Percentiles rank a stretch among this genome's conserved stretches.
Evolutionary conservation across 78 protist genomes (phyloP).

Genomic region (Dictyostelium citrinum): DNA sequence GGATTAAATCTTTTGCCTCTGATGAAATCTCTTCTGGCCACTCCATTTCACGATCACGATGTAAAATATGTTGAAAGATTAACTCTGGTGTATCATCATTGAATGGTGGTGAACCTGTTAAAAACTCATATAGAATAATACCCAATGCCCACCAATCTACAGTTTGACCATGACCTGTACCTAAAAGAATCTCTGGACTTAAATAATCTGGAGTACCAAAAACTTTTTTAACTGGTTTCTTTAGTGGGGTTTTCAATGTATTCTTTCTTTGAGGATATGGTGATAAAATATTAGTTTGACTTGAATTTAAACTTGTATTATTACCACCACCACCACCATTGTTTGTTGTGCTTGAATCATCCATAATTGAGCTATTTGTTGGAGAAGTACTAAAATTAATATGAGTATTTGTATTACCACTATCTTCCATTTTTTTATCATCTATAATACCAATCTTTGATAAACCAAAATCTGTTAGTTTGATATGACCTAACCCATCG

Average conservation of each 20-base stretch:
- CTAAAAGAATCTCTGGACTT: constrained; percentile 94
- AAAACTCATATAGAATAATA: constrained; percentile 86
- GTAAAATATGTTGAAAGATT: constrained; percentile 75
- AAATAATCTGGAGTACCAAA: constrained; percentile 98
- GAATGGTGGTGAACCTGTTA: constrained; percentile 94
- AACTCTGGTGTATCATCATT: constrained; percentile 90
- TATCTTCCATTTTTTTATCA: not conserved
- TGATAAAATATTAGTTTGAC: not conserved
- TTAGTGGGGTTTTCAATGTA: constrained; percentile 8
- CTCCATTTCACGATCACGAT: constrained; percentile 70
- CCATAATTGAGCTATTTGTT: not conserved
- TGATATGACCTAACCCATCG: constrained; percentile 89
- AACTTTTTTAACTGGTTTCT: constrained; percentile 46
- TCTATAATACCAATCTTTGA: constrained; percentile 79
- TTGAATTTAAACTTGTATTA: constrained; percentile 3
- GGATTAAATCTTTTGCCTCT: constrained; percentile 80
- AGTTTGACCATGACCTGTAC: constrained; percentile 81
- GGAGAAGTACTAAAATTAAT: not conserved
- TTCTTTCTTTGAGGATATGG: constrained; percentile 21
- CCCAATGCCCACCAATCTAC: constrained; percentile 99
- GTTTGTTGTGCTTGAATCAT: not conserved
- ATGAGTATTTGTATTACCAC: not conserved
- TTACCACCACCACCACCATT: not conserved
- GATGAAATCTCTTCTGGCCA: constrained; percentile 59
- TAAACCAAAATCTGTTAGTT: constrained; percentile 97